Base-by-base conservation (phyloP, 2,329 filamentous ascomycete genomes). In the Fusarium continuum region DNA sequence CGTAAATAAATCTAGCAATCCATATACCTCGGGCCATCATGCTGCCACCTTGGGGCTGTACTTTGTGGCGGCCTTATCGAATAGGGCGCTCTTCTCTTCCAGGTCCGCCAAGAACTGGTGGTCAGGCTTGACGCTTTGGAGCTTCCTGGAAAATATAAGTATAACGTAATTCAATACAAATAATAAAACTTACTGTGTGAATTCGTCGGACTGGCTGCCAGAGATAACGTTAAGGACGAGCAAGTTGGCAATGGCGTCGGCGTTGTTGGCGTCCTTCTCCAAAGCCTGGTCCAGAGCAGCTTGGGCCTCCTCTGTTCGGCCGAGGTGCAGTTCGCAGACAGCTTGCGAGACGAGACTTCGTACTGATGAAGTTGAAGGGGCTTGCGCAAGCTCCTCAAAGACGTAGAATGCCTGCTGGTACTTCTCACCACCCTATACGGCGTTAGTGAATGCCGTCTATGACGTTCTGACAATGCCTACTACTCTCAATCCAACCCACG, bases 361-460 rank as follows among this genome's bases (percentile, higher is more conserved):
- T 47, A 89, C 83, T 14, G 91, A 91, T 43, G 92, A 88, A 16
- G 91, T 93, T 26, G 91, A 88, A 3, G 93, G 90, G 23, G 91
- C 89, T 74, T 96, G 92, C 5, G 95, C 94, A 43, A 98, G 86
- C 78, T 99, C 95, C 78, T 98, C 94, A 73, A 92, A 98, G 60
- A 98, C 94, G 82, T 99, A 98, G 79, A 96, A 98, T 16, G 94
- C 90, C 73, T 95, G 91, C 74, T 98, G 95, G 78, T 98, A 98
- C 76, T 92, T 95, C 70, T 97, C 93, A 68, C 93, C 93, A 73
- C 94, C 94, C 90, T 96, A 60, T 22, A 49, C 7, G 28, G 26
- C 32, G 56, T 80, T 65, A 77, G 72, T 65, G 60, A 43, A 39
- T 14, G 36, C 8, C 39, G 17, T 25, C 20, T 46, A 25, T 16